These are phyloP conservation scores for Salicornia ramosissima DNA, from an alignment of 148 eudicot genomes.

Conservation along the genomic window DNA sequence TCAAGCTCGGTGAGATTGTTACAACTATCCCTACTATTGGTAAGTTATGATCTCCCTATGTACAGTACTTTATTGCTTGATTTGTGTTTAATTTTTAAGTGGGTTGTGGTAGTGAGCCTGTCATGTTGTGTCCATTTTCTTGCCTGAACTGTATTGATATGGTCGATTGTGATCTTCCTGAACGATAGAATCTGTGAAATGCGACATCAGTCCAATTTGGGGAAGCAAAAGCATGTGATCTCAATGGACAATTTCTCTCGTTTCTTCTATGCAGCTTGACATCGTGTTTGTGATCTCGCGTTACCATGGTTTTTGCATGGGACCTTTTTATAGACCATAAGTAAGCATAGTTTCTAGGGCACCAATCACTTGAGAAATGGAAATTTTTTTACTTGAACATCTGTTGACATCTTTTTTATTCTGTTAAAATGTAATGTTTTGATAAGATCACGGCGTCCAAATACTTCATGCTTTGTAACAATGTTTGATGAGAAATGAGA, in stretches of 20 bases:
- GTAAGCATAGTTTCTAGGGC: too few species aligned
- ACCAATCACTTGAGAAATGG: too few species aligned
- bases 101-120: neutral
- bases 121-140: neutral
- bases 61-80: neutral
- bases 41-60: constrained; percentile 23
- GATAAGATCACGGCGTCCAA: too few species aligned
- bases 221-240: neutral
- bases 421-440: too few species aligned
- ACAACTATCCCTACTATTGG: constrained; percentile 73
- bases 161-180: neutral
- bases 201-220: neutral
- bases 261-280: neutral
- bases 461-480: too few species aligned
- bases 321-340: neutral
- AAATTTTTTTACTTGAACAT: too few species aligned
- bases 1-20: constrained; percentile 71
- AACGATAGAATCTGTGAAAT: neutral
- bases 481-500: too few species aligned
- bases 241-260: neutral
- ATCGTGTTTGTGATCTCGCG: neutral
- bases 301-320: neutral
- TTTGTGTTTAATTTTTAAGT: neutral
- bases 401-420: too few species aligned
- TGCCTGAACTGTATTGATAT: neutral